Percentiles rank a stretch among this genome's conserved stretches.
Evolutionary conservation across 169 alveolate species (phyloP).

Genomic region (Cryptosporidium parvum): DNA sequence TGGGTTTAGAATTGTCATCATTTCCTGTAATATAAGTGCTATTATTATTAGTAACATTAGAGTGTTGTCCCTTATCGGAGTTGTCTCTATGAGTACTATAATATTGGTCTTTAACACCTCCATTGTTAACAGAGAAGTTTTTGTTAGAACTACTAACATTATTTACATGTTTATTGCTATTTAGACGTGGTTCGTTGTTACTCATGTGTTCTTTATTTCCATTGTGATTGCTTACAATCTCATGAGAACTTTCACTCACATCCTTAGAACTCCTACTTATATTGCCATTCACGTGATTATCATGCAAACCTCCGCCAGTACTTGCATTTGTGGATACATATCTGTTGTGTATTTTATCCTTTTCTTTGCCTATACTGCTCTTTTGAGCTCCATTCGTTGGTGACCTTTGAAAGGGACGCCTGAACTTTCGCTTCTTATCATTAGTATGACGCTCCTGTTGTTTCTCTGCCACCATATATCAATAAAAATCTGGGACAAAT

Average conservation of each 20-base stretch:
- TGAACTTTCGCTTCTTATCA: constrained; percentile 70
- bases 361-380: constrained; percentile 32
- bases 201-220: neutral
- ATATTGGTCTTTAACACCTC: neutral
- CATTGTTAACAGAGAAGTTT: constrained; percentile 6
- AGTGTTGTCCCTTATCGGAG: neutral
- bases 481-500: constrained; percentile 21
- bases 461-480: constrained; percentile 74
- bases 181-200: constrained; percentile 15
- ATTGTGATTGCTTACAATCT: neutral
- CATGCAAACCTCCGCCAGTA: constrained; percentile 22
- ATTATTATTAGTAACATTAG: neutral
- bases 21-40: neutral
- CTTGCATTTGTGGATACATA: constrained; percentile 20
- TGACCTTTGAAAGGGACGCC: constrained; percentile 73
- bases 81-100: neutral
- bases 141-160: neutral
- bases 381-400: constrained; percentile 68
- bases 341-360: constrained; percentile 49
- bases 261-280: neutral
- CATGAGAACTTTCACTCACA: constrained; percentile 1
- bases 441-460: constrained; percentile 71
- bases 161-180: neutral
- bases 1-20: neutral
- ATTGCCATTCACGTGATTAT: neutral